These are phyloP conservation scores for Arabidopsis arenosa DNA, from an alignment of 345 rosid genomes.

Conservation along the genomic window DNA sequence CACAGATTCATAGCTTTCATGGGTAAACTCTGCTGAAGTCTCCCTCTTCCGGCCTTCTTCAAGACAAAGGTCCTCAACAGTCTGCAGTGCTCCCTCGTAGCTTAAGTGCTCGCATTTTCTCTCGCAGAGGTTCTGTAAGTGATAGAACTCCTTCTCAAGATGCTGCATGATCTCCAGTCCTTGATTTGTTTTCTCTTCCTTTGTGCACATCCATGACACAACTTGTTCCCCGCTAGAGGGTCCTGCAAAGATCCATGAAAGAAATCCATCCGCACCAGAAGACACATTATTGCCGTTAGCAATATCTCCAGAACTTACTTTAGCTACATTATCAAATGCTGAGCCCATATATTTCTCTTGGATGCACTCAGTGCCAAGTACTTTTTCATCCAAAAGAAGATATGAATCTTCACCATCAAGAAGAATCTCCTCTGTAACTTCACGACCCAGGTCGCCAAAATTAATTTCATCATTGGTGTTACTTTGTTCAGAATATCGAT, in stretches of 20 bases:
- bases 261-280: conserved; percentile 57
- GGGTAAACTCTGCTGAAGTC: conserved; percentile 53
- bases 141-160: conserved; percentile 78
- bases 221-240: conserved; percentile 69
- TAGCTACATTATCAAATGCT: conserved; percentile 41
- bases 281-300: conserved; percentile 45
- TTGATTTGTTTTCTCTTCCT: conserved; percentile 73
- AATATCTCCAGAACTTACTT: conserved; percentile 43
- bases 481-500: conserved; percentile 68
- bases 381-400: conserved; percentile 64
- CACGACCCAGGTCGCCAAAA: conserved; percentile 41
- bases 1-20: conserved; percentile 63
- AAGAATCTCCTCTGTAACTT: conserved; percentile 63
- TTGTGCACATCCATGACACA: conserved; percentile 64
- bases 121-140: conserved; percentile 79
- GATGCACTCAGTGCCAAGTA: conserved; percentile 48
- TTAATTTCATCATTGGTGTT: conserved; percentile 53
- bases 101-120: conserved; percentile 74
- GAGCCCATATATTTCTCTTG: conserved; percentile 39
- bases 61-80: conserved; percentile 75
- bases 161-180: conserved; percentile 72
- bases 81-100: conserved; percentile 84
- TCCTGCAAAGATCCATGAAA: conserved; percentile 88
- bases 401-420: conserved; percentile 62
- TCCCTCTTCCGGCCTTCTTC: conserved; percentile 86